Evolutionary conservation across 805 yeast species (phyloP), one percentile per base, ranked within the genome.

Genomic region (Ogataea siamensis): DNA sequence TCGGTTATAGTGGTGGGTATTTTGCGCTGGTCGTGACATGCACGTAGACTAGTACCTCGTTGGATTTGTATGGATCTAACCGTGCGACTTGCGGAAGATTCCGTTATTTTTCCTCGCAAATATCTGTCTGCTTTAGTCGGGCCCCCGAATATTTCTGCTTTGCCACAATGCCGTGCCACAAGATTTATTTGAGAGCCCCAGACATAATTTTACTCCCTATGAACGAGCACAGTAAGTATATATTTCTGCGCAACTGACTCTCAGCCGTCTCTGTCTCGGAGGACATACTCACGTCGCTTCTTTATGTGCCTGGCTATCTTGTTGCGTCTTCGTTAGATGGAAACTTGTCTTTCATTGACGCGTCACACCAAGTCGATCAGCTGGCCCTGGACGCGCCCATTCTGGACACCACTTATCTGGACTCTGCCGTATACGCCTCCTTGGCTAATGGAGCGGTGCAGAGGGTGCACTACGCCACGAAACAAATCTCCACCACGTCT

Each of bases 401-500:
- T 8, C 39, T 49, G 12, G 46, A 45, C 28, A 34, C 47, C 2
- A 21, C 40, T n/a, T 13, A 10, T 12, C 26, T 46, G 23, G 28
- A 35, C 15, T 21, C 39, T 12, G 19, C 15, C 12, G 16, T 43
- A 5, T 46, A 43, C 28, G 35, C 45, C 15, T 81, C 83, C 0
- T 67, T 69, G 18, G 61, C 76, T 2, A 77, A 77, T 44, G 85
- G 87, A 2, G 58, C 68, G n/a, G 61, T 81, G 2, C 56, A 70
- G 14, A 66, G 64, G 32, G 71, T 40, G 55, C 65, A 4, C 50
- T 53, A 14, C 50, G 58, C 26, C 20, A 38, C 31, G 36, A 21
- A n/a, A 31, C 26, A 19, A 2, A 23, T 16, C 11, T 23, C 25
- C 10, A 10, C 20, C 16, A 30, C 41, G 28, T 20, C 39, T 16